Conservation (phyloP, 148 eudicot species). For the Pouteria glomerata region DNA sequence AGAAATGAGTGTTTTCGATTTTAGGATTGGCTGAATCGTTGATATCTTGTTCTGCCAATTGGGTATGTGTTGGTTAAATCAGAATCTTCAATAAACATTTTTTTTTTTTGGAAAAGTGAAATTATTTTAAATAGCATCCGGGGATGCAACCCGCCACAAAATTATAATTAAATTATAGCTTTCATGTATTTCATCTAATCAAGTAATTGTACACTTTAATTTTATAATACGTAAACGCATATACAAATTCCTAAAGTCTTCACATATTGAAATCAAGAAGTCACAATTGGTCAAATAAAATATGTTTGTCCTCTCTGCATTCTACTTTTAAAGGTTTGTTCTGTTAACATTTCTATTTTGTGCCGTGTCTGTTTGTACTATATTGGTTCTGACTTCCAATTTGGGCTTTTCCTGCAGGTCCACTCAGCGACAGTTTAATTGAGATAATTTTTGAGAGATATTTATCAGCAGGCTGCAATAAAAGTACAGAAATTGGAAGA, state of each 20-base stretch:
- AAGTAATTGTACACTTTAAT: not conserved
- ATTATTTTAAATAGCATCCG: not conserved
- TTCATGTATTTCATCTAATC: no score
- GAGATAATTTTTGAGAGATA: conserved; percentile 22
- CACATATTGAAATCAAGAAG: no score
- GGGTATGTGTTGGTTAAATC: no score
- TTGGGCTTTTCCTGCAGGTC: conserved; percentile 33
- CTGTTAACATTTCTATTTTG: not conserved
- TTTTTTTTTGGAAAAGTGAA: no score
- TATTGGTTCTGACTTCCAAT: conserved; percentile 1
- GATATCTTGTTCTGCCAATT: no score
- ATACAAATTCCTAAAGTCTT: not conserved
- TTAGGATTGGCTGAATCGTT: no score
- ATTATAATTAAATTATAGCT: not conserved
- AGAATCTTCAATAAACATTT: no score
- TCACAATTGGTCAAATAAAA: not conserved
- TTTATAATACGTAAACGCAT: not conserved
- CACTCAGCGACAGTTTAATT: conserved; percentile 15
- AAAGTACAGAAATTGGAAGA: conserved; percentile 18
- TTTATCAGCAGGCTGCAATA: conserved; percentile 19
- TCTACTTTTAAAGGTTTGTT: not conserved
- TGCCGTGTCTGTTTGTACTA: not conserved
- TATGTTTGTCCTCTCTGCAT: not conserved
- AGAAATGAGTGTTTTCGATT: no score
- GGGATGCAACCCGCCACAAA: not conserved